Base-by-base conservation (phyloP, 2,329 filamentous ascomycete genomes). In the Chrysoporthe puriensis region DNA sequence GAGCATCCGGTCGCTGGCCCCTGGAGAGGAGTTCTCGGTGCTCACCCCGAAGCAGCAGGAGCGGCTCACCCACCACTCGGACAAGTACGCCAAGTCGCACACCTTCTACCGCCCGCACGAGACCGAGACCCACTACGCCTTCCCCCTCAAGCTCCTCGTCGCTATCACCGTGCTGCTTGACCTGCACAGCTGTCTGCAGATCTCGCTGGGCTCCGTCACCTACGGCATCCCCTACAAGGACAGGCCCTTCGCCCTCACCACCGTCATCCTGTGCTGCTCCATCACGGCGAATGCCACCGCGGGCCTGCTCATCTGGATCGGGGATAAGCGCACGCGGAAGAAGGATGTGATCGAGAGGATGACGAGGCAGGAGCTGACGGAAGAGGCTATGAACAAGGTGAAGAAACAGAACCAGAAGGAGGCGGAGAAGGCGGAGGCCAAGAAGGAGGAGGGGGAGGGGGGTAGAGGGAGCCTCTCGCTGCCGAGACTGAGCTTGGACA, bases 61-160 rank as follows among this genome's bases (percentile, higher is more conserved):
- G 69, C 87, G 85, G 61, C 84, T 96, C 11, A 84, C 89, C 62
- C 90, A 96, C 75, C 93, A 96, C 74, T 91, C 94, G 74, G 85
- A 83, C 72, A 95, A 94, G 74, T 91, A 96, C 74, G 85, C 90
- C 74, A 93, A 91, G 72, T 93, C 90, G 0, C 93, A 96, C 76
- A 94, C 91, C 6, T 96, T 95, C 78, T 96, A 96, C 83, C 94
- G 94, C 74, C 92, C 93, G 0, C 91, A 96, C 77, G 93, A 96
- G 78, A 96, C 93, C 0, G 83, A 88, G 44, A 96, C 93, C 0
- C 93, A 96, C 76, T 85, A 88, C 75, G 90, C 93, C 0, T 96
- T 96, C 70, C 92, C 93, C 0, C 81, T 94, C 1, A 84, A 86
- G 43, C 83, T 93, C 6, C 87, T 96, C 43, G 84, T 96, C 48